phyloP scores from a whole-genome alignment of 2,329 filamentous ascomycete species.

The Colletotrichum lentis region DNA sequence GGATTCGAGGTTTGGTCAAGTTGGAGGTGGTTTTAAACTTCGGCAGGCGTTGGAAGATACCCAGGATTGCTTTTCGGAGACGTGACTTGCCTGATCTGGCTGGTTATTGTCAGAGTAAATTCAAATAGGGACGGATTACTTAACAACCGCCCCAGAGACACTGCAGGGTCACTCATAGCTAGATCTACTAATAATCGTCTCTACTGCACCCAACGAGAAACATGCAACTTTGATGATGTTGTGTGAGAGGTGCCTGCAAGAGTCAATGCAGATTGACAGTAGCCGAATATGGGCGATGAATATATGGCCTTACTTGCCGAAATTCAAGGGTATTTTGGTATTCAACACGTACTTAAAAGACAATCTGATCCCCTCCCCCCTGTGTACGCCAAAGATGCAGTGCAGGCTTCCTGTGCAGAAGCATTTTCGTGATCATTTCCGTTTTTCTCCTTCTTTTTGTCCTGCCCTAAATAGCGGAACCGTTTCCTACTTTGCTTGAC shows the following conservation, averaged over 20 bases:
- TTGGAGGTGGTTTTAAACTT: background rate
- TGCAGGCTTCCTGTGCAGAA: slow-evolving; percentile 28
- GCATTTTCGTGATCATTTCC: slow-evolving; percentile 15
- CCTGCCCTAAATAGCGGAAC: background rate
- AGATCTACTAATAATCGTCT: slow-evolving; percentile 23
- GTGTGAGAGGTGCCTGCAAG: background rate
- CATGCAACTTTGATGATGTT: background rate
- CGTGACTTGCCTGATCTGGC: slow-evolving; percentile 10
- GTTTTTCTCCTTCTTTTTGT: slow-evolving; percentile 10
- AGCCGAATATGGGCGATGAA: background rate
- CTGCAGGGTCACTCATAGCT: slow-evolving; percentile 8
- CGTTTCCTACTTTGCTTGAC: background rate
- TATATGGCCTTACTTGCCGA: slow-evolving; percentile 8
- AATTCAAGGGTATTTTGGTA: slow-evolving; percentile 38
- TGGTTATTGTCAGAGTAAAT: slow-evolving; percentile 23
- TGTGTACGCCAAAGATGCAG: slow-evolving; percentile 38
- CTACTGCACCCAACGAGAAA: background rate
- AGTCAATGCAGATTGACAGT: background rate
- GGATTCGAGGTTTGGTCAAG: background rate
- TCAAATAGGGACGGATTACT: background rate
- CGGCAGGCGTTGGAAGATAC: slow-evolving; percentile 32
- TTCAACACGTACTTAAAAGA: slow-evolving; percentile 36
- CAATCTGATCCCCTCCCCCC: slow-evolving; percentile 35
- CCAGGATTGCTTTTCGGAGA: slow-evolving; percentile 26
- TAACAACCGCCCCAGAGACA: slow-evolving; percentile 10